phyloP scores from a whole-genome alignment of 2,329 filamentous ascomycete genomes.

The Macroventuria anomochaeta region DNA sequence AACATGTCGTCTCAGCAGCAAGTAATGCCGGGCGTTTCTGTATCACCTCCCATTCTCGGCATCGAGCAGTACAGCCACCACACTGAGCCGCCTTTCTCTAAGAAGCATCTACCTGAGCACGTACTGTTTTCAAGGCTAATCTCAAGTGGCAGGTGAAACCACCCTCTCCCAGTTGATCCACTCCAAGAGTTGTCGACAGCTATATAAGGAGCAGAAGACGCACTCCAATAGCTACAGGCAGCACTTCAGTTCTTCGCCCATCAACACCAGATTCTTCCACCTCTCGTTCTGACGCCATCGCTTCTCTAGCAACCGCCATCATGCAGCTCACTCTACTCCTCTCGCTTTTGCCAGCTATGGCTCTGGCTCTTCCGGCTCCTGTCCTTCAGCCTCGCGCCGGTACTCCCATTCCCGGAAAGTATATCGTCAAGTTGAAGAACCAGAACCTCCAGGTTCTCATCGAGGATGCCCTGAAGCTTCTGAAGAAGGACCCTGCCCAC shows the following conservation, averaged over 20 bases:
- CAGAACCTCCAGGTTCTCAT: constrained; percentile 37
- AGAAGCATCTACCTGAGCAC: constrained; percentile 26
- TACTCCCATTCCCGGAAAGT: constrained; percentile 50
- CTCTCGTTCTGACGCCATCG: constrained; percentile 23
- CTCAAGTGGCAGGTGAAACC: constrained; percentile 42
- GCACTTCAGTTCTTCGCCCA: constrained; percentile 33
- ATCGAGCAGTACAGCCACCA: constrained; percentile 35
- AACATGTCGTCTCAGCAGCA: constrained; percentile 31
- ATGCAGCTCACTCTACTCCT: constrained; percentile 51
- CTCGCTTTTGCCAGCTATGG: constrained; percentile 45
- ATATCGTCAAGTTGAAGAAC: constrained; percentile 56
- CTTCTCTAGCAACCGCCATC: constrained; percentile 30
- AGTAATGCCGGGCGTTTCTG: constrained; percentile 32
- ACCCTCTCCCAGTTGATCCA: constrained; percentile 20
- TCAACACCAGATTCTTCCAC: constrained; percentile 20
- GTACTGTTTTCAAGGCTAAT: constrained; percentile 26
- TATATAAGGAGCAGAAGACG: constrained; percentile 41
- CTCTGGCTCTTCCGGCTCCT: constrained; percentile 48
- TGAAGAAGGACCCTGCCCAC: constrained; percentile 40
- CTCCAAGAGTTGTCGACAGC: constrained; percentile 13
- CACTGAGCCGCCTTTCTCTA: constrained; percentile 31
- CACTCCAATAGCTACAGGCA: constrained; percentile 31
- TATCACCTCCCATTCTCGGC: constrained; percentile 42
- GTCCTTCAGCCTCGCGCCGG: constrained; percentile 48
- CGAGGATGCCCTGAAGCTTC: constrained; percentile 33